Conservation (phyloP, 2,329 filamentous ascomycete genomes). For the Thielaviopsis punctulata region DNA sequence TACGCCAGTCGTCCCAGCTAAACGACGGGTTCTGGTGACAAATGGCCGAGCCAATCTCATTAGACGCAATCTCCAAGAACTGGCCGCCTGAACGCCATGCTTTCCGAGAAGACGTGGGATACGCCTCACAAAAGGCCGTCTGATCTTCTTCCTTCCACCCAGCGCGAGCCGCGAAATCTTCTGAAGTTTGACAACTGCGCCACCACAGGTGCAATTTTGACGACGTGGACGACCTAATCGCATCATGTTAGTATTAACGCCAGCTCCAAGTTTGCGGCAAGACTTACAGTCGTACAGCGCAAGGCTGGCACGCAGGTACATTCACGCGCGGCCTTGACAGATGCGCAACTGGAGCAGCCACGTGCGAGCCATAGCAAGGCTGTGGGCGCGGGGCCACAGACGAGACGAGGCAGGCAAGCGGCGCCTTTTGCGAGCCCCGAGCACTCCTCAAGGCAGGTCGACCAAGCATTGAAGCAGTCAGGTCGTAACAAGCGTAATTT, state of each 20-base stretch:
- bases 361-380: neutral
- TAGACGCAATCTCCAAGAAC: slow-evolving; percentile 11
- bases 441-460: slow-evolving; percentile 5
- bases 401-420: neutral
- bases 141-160: slow-evolving; percentile 2
- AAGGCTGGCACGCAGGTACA: neutral
- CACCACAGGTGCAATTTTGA: slow-evolving; percentile 7
- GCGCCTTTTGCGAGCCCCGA: neutral
- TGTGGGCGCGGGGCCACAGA: neutral
- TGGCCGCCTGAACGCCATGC: slow-evolving; percentile 8
- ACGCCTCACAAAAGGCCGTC: slow-evolving; percentile 3
- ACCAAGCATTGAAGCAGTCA: neutral
- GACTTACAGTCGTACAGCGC: slow-evolving; percentile 5
- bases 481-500: neutral
- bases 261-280: neutral
- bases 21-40: slow-evolving; percentile 8
- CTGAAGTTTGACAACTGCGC: slow-evolving; percentile 7
- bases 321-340: neutral
- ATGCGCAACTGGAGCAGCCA: neutral
- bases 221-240: slow-evolving; percentile 3
- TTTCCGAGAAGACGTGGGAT: neutral
- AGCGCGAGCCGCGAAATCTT: slow-evolving; percentile 7
- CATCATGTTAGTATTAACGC: neutral
- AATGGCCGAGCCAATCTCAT: slow-evolving; percentile 10
- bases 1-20: slow-evolving; percentile 10